Evolutionary conservation across 1,284 basidiomycete genomes (phyloP), one percentile per base, ranked within the genome.

Genomic region (Afroboletus lepidellus): DNA sequence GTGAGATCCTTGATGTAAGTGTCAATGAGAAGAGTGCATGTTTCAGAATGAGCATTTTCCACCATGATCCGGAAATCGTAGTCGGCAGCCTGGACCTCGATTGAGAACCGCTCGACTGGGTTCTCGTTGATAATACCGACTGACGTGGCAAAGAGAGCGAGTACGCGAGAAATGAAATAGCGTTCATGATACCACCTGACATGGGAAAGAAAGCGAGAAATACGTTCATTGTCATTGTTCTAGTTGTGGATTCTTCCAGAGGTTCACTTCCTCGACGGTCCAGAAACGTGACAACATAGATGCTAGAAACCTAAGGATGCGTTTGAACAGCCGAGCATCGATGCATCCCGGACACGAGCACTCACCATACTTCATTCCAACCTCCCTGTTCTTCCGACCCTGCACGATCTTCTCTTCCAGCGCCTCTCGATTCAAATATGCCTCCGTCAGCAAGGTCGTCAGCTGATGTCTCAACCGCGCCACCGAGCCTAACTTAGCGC

Each of bases 1-100:
- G 74, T 78, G 12, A 86, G 76, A 63, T 98, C 96, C 70, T 93
- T 94, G 75, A 98, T 95, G 73, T 98, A 98, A 42, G 90, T 97
- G 60, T 98, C 94, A 56, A 44, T 44, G 9, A 44, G 42, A 7
- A 44, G 42, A 3, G 42, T 33, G 16, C 33, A 44, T 2, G 42
- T 44, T 5, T 44, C 42, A 21, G 42, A 44, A 8, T 32, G 42
- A 13, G 33, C 33, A 15, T 44, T 43, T 27, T 32, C 41, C 41
- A 43, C 32, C 41, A 43, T 43, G n/a, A 43, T 43, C 41, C 32
- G 41, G 20, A 43, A 43, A 23, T 32, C 32, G 3, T 45, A 45
- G 16, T 45, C 23, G 9, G n/a, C 23, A 3, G 32, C 23, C 3
- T 45, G 43, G 13, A 45, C 43, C 23, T 45, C 43, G 6, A 18